Base-by-base conservation (phyloP, 2,329 filamentous ascomycete species). In the Apiospora aurea region DNA sequence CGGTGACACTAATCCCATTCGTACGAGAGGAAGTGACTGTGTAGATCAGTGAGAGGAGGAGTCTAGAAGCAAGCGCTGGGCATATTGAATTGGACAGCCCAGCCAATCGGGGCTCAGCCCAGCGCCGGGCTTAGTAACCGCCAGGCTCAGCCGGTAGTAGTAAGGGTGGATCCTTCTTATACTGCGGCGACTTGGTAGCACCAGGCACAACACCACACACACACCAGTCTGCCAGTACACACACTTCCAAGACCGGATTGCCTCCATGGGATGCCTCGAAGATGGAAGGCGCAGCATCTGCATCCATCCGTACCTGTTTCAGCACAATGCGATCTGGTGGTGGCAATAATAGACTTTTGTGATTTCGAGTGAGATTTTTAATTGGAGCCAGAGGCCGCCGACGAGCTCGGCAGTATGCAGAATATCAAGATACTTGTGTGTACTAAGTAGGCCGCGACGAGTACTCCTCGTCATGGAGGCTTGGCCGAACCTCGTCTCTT, bases 311-410 rank as follows among this genome's bases (percentile, higher is more conserved):
- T 41, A 64, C 29, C 57, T 64, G 57, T 64, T 64, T 64, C 57
- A 24, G n/a, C n/a, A 14, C 34, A 24, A 41, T 41, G 2, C 57
- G 57, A 34, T 21, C 18, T 41, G 21, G 24, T 41, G 29, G 57
- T 64, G 57, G 57, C 57, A 41, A 41, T 38, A 41, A 41, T 38
- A 47, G 18, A n/a, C 46, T 51, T 51, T 51, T 1, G 10, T 2
- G 7, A 8, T n/a, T 38, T n/a, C 4, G 57, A 24, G 57, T 8
- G 57, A 14, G 34, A n/a, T 64, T 41, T 18, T 7, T 24, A 41
- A 34, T 64, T n/a, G 13, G 57, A n/a, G 57, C 57, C 41, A 64
- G 57, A 64, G 57, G 57, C 57, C 57, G 57, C 57, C 57, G 34
- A 41, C 57, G 14, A 64, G 29, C 57, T 41, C 11, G 10, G 6